Evolutionary conservation across 441 rosid species (phyloP).

Genomic region (Erodium trifolium): DNA sequence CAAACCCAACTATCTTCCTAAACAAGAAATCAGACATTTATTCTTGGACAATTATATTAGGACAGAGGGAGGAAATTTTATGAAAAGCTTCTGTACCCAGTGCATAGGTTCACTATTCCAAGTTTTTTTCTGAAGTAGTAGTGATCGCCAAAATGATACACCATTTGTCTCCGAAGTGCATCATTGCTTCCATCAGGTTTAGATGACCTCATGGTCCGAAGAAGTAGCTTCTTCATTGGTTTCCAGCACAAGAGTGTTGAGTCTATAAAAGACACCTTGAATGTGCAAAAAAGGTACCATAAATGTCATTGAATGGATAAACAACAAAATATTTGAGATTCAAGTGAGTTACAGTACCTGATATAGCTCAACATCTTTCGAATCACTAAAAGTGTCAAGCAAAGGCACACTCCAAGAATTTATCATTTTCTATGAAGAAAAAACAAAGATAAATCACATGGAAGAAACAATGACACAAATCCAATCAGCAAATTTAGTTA

Average conservation of each 20-base stretch:
- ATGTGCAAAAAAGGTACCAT: background rate
- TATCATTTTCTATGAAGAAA: conserved; percentile 51
- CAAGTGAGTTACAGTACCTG: conserved; percentile 46
- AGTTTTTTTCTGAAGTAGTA: conserved; percentile 74
- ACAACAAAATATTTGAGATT: conserved; percentile 2
- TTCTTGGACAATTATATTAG: background rate
- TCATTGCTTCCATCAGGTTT: conserved; percentile 26
- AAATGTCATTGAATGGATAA: background rate
- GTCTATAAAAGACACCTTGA: conserved; percentile 71
- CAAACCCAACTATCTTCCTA: background rate
- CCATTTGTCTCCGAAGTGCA: conserved; percentile 48
- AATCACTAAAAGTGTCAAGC: conserved; percentile 39
- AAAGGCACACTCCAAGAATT: conserved; percentile 77
- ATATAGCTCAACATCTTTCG: conserved; percentile 55
- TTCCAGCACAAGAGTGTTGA: conserved; percentile 52
- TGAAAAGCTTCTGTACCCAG: conserved; percentile 52
- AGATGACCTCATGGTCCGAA: conserved; percentile 52
- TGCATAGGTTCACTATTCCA: conserved; percentile 69
- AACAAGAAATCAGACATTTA: background rate
- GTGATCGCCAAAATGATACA: conserved; percentile 79
- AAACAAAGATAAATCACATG: conserved; percentile 16
- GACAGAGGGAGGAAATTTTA: background rate
- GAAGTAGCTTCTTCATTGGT: conserved; percentile 61
- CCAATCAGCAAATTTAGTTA: background rate
- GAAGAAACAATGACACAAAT: conserved; percentile 3